Evolutionary conservation across 2,329 filamentous ascomycete species (phyloP).

Genomic region (Alternaria brassicicola): DNA sequence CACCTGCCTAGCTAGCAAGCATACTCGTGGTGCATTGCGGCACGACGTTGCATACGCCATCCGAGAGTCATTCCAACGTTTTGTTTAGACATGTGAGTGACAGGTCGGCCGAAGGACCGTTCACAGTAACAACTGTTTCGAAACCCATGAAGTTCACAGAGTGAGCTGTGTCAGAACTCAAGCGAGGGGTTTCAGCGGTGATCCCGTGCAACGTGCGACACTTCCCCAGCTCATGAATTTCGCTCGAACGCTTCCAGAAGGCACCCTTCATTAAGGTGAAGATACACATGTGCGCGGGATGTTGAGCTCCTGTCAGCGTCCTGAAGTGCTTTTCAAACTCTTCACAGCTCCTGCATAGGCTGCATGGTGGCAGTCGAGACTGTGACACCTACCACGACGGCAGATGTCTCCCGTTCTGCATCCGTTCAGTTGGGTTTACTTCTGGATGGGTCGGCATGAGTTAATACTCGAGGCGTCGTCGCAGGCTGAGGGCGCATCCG

Average conservation of each 20-base stretch:
- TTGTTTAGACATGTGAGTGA: constrained; percentile 11
- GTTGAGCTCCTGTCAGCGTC: constrained; percentile 16
- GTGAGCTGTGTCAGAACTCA: constrained; percentile 20
- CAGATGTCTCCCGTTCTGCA: neutral
- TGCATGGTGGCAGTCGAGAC: constrained; percentile 15
- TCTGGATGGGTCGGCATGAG: neutral
- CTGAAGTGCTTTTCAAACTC: constrained; percentile 22
- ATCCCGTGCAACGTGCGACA: constrained; percentile 13
- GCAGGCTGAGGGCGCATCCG: neutral
- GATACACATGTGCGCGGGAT: neutral
- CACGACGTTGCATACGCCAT: constrained; percentile 1
- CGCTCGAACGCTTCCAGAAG: constrained; percentile 16
- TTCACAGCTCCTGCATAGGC: constrained; percentile 12
- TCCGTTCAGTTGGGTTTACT: constrained; percentile 2
- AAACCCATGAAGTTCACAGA: constrained; percentile 15
- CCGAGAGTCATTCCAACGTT: constrained; percentile 2
- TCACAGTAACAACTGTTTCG: constrained; percentile 14
- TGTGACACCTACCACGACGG: constrained; percentile 18
- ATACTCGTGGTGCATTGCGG: constrained; percentile 8
- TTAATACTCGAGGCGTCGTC: neutral
- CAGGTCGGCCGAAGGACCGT: neutral
- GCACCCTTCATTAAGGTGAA: constrained; percentile 2
- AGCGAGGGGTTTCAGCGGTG: constrained; percentile 19
- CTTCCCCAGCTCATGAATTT: constrained; percentile 5
- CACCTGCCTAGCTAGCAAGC: constrained; percentile 1